Evolutionary conservation across 345 rosid genomes (phyloP), one percentile per base, ranked within the genome.

Genomic region (Streptanthus diversifolius): DNA sequence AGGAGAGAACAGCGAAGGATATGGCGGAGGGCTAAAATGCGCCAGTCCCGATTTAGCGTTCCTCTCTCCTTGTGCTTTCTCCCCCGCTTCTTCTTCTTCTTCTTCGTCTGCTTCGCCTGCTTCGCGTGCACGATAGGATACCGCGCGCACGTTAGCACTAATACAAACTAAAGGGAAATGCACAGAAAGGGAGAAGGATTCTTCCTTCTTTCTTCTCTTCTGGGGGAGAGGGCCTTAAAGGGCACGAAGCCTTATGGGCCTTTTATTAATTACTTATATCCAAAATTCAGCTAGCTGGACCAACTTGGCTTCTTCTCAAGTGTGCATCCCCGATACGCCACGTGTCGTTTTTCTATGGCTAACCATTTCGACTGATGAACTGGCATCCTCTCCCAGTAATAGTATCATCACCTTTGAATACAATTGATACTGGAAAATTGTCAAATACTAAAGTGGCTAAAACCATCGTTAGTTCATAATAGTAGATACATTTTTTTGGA

Each of bases 61-160:
- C 52, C 22, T 25, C 4, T 25, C 27, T 25, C 27, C 25, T 22
- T 22, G 1, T 22, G 1, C 25, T 22, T 22, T 3, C 3, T 22
- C 25, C 49, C 27, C 39, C 27, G 59, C 68, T 68, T 40, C 47
- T 30, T 37, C 15, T 11, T 33, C 25, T 25, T 40, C 2, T 11
- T 51, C 72, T 71, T 39, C 61, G 29, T 55, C 35, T 25, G 49
- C 27, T 4, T 25, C 29, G 29, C 4, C 29, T 35, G 56, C 72
- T 76, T 63, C 72, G 76, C 68, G 76, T 65, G 72, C 60, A 77
- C 76, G 76, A 77, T 76, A 76, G 48, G 60, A 77, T 33, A 29
- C 27, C 1, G 15, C 18, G 80, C 71, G 76, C 76, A 77, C 72
- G 80, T 55, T 77, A 77, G 68, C 39, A 51, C 22, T 3, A 13